These are phyloP conservation scores for Trichoderma guizhouense DNA, from an alignment of 2,329 filamentous ascomycete species.

Conservation along the genomic window DNA sequence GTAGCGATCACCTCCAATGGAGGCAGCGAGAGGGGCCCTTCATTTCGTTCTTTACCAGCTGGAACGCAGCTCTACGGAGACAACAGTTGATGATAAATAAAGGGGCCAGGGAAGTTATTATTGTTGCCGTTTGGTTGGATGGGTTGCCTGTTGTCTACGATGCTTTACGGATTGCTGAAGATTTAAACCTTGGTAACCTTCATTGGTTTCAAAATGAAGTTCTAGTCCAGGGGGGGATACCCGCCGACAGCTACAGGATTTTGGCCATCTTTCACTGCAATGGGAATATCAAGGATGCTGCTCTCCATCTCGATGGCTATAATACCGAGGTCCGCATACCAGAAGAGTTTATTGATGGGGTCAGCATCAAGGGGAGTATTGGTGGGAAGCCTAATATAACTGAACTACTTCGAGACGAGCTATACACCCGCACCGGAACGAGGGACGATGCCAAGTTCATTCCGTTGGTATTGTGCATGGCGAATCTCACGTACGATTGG, in stretches of 20 bases:
- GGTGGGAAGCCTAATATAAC: neutral
- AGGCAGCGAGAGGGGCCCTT: neutral
- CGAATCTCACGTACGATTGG: neutral
- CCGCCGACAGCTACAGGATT: neutral
- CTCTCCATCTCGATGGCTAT: neutral
- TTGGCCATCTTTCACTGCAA: neutral
- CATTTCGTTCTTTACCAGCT: neutral
- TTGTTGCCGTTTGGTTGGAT: neutral
- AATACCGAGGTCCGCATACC: neutral
- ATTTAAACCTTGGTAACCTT: neutral
- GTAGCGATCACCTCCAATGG: neutral
- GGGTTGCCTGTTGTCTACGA: neutral
- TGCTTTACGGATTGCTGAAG: neutral
- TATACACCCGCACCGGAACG: neutral
- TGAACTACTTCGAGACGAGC: neutral
- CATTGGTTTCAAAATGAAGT: neutral
- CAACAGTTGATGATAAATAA: neutral
- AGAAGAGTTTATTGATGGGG: neutral
- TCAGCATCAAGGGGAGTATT: neutral
- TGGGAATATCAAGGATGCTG: neutral
- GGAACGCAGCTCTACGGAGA: neutral
- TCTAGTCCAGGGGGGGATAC: neutral
- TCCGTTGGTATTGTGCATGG: neutral
- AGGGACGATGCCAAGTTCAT: neutral
- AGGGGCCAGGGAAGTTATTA: neutral